A percentile compares a stretch with the other conserved stretches of the same genome.
Conservation (phyloP, 2,329 filamentous ascomycete genomes). For the Colletotrichum graminicola region DNA sequence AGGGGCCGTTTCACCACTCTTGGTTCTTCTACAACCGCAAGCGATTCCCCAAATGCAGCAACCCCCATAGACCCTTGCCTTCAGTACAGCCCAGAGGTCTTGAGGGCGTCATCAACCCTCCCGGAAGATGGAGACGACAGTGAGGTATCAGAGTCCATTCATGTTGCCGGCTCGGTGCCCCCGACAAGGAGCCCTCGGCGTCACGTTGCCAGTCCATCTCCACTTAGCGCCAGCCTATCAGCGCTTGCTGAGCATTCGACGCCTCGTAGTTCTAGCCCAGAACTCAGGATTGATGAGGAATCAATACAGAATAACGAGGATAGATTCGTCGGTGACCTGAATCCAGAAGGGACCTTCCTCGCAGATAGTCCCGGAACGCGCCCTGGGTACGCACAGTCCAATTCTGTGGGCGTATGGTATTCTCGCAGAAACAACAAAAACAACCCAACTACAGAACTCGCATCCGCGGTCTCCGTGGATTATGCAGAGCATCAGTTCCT, state of each 20-base stretch:
- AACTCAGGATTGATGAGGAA: constrained; percentile 28
- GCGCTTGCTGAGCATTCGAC: not conserved
- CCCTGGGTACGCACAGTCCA: constrained; percentile 34
- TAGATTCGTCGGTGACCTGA: constrained; percentile 45
- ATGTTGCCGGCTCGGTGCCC: constrained; percentile 1
- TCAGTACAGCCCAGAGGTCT: not conserved
- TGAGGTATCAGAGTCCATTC: constrained; percentile 1
- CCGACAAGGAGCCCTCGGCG: not conserved
- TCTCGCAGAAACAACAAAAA: constrained; percentile 19
- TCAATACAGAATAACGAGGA: constrained; percentile 35
- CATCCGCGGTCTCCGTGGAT: constrained; percentile 28
- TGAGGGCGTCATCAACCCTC: not conserved
- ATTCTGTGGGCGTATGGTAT: constrained; percentile 41
- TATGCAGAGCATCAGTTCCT: constrained; percentile 31
- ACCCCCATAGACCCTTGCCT: not conserved
- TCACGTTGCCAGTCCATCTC: not conserved
- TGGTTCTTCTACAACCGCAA: not conserved
- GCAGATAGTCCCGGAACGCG: constrained; percentile 39
- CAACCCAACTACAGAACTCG: constrained; percentile 12
- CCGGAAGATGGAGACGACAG: not conserved
- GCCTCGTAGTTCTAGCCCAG: not conserved
- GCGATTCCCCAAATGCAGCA: not conserved
- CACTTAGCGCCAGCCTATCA: not conserved
- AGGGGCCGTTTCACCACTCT: not conserved
- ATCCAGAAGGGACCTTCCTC: constrained; percentile 45